Conservation (phyloP, 2,329 filamentous ascomycete species). For the Intubia oerlemansii region DNA sequence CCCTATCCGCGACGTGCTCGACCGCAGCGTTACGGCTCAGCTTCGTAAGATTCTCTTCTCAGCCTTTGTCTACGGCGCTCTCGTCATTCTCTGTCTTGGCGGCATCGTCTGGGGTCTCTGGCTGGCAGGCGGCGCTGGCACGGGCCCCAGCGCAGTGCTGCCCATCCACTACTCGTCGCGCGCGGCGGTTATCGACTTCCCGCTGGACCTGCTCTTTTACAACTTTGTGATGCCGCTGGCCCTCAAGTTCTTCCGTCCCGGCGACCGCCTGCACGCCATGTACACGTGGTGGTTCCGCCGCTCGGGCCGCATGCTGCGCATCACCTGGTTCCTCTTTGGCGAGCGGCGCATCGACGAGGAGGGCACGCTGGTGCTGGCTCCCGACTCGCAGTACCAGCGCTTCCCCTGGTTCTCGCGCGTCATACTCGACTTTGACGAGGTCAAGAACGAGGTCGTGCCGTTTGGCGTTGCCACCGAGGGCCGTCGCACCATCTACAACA, state of each 20-base stretch:
- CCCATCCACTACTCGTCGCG: slow-evolving; percentile 89
- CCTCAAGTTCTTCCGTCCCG: slow-evolving; percentile 66
- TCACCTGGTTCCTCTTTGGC: slow-evolving; percentile 87
- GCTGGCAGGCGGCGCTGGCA: slow-evolving; percentile 19
- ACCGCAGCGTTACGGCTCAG: slow-evolving; percentile 80
- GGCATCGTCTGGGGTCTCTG: slow-evolving; percentile 88
- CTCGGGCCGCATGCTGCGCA: slow-evolving; percentile 56
- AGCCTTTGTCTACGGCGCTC: slow-evolving; percentile 79
- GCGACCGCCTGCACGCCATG: slow-evolving; percentile 61
- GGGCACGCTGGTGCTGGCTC: slow-evolving; percentile 33
- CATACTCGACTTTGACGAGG: slow-evolving; percentile 20
- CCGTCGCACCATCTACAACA: too few species aligned
- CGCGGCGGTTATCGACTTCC: slow-evolving; percentile 83
- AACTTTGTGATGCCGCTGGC: slow-evolving; percentile 87
- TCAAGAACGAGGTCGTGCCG: slow-evolving; percentile 22
- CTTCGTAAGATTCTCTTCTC: slow-evolving; percentile 92
- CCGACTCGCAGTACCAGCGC: slow-evolving; percentile 12
- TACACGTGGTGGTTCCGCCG: slow-evolving; percentile 93
- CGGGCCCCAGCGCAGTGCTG: slow-evolving; percentile 36
- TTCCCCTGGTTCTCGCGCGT: slow-evolving; percentile 19
- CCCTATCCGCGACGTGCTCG: slow-evolving; percentile 86
- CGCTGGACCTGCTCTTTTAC: slow-evolving; percentile 84
- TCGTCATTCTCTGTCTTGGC: slow-evolving; percentile 83
- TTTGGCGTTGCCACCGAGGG: too few species aligned
- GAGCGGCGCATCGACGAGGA: slow-evolving; percentile 68